Evolutionary conservation across 73 alveolate genomes (phyloP).

Genomic region (Paramecium pentaurelia): DNA sequence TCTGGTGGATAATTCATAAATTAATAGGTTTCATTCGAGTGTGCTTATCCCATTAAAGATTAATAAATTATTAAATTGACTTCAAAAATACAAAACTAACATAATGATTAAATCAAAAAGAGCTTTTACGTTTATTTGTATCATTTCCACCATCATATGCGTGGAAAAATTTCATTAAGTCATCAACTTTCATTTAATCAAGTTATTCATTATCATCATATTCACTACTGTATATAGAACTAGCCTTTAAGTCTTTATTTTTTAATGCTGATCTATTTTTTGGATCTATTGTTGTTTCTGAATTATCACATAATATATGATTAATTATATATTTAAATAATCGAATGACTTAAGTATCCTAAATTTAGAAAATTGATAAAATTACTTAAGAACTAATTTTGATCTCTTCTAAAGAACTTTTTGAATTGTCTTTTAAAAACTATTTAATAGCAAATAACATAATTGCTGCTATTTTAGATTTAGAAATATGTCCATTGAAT

Average conservation of each 20-base stretch:
- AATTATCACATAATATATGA: neutral
- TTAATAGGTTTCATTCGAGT: neutral
- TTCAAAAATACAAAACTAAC: neutral
- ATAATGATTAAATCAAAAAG: neutral
- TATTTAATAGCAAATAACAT: constrained; percentile 32
- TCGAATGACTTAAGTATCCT: neutral
- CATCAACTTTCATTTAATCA: neutral
- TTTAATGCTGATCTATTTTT: neutral
- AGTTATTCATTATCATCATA: neutral
- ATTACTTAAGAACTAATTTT: neutral
- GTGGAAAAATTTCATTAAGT: neutral
- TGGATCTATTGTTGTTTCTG: neutral
- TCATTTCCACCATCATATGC: neutral
- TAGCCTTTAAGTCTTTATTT: neutral
- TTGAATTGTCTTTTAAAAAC: neutral
- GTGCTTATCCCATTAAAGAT: neutral
- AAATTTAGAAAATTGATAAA: neutral
- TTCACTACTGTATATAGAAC: neutral
- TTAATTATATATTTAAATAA: neutral
- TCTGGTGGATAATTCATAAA: neutral
- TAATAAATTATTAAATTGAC: neutral
- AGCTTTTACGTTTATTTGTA: neutral
- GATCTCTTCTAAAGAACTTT: neutral
- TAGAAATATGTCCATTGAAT: neutral
- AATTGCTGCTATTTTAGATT: constrained; percentile 14